phyloP scores from a whole-genome alignment of 2,329 filamentous ascomycete species.

The Elsinoe ampelina region DNA sequence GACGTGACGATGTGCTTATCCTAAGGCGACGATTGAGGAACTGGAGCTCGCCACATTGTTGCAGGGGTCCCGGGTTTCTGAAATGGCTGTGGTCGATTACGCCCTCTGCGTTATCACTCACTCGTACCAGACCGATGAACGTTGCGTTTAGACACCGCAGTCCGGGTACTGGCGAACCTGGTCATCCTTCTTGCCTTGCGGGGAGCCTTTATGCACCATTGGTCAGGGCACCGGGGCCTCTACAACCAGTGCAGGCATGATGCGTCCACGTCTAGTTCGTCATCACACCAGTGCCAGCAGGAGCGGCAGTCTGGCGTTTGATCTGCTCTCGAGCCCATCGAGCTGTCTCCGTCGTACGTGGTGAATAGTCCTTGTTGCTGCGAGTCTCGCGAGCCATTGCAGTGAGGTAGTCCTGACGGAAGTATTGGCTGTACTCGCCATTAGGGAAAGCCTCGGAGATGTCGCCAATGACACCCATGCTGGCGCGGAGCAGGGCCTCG shows the following conservation, averaged over 20 bases:
- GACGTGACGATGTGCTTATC: no score
- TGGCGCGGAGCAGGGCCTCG: slow-evolving; percentile 82
- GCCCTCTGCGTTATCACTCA: no score
- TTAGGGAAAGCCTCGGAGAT: slow-evolving; percentile 88
- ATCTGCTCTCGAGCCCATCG: slow-evolving; percentile 97
- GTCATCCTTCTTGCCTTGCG: no score
- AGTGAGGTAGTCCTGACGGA: slow-evolving; percentile 86
- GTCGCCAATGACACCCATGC: slow-evolving; percentile 96
- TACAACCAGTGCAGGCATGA: not conserved
- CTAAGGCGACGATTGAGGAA: no score
- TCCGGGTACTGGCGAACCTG: no score
- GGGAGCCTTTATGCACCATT: no score
- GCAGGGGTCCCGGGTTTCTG: no score
- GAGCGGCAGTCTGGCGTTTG: slow-evolving; percentile 60
- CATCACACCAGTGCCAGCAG: slow-evolving; percentile 1
- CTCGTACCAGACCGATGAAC: no score
- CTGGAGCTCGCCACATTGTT: no score
- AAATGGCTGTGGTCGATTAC: no score
- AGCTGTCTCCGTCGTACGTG: slow-evolving; percentile 84
- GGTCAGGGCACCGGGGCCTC: not conserved
- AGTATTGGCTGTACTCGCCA: slow-evolving; percentile 73
- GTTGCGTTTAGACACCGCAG: no score
- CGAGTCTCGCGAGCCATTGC: slow-evolving; percentile 86
- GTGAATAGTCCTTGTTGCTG: slow-evolving; percentile 74
- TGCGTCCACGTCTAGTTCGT: not conserved